These are phyloP conservation scores for Sonneratia caseolaris DNA, from an alignment of 345 rosid species.

Conservation along the genomic window DNA sequence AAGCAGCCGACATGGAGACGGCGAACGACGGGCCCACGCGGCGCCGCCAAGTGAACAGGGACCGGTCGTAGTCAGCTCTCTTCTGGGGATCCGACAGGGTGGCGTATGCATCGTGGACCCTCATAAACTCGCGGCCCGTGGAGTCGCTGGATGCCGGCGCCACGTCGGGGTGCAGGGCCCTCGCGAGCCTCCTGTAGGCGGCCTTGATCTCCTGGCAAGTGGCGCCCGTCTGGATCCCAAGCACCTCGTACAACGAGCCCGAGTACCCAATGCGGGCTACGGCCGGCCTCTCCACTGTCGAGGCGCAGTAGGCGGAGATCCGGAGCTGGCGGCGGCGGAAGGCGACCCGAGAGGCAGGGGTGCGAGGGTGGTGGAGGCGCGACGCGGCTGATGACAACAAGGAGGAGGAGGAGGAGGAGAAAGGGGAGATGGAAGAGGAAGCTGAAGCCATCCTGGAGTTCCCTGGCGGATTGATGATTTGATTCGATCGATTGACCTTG, in stretches of 20 bases:
- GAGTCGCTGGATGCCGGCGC: constrained; percentile 15
- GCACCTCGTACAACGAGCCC: constrained; percentile 41
- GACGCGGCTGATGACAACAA: constrained; percentile 2
- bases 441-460: constrained; percentile 16
- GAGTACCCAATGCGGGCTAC: constrained; percentile 7
- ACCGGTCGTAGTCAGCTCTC: constrained; percentile 45
- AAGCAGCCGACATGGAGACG: constrained; percentile 10
- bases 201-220: constrained; percentile 49
- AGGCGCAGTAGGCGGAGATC: constrained; percentile 28
- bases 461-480: background rate
- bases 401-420: constrained; percentile 13
- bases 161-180: constrained; percentile 58
- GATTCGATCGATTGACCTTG: background rate
- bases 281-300: constrained; percentile 29
- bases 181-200: constrained; percentile 53
- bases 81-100: constrained; percentile 61
- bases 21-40: constrained; percentile 17
- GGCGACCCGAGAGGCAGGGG: constrained; percentile 3
- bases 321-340: constrained; percentile 25
- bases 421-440: constrained; percentile 15
- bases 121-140: constrained; percentile 38
- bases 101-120: constrained; percentile 49
- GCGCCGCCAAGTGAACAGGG: constrained; percentile 20
- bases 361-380: background rate
- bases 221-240: constrained; percentile 52